Base-by-base conservation (phyloP, 148 eudicot genomes). In the Oxyria digyna region DNA sequence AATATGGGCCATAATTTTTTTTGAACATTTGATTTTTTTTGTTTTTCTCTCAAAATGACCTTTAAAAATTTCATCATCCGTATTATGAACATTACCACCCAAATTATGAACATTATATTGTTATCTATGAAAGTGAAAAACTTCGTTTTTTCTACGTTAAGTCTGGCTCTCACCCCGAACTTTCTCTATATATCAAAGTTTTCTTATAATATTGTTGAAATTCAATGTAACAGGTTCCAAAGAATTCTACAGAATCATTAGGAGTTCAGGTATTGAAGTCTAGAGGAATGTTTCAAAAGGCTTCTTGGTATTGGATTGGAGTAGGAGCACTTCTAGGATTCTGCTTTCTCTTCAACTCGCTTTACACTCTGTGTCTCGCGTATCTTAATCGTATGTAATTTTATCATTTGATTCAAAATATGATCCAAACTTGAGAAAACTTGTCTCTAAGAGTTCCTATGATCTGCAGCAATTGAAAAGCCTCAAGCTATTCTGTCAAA, bases 301-400 rank as follows among this genome's bases (percentile, higher is more conserved):
- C 77, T 48, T 71, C 74, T 64, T 80, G 81, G 82, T 84, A 80
- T 26, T 81, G 84, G 84, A 59, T 78, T n/a, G 84, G 87, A 69
- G 71, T 75, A 6, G 84, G 77, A 37, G 87, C 82, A 17, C 66
- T 75, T 38, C 13, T 78, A 35, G 87, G 79, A 67, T 83, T 70
- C 71, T 43, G 46, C 6, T 18, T 77, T 9, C 37, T 83, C 23
- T 84, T 78, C 81, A 84, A 84, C 66, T 17, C 70, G 38, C 67
- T 69, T 26, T 84, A 37, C 68, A 69, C 74, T 0, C 29, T 78
- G 29, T 75, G 79, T 49, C 78, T 83, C 1, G 73, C 72, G 5
- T 80, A 70, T 72, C 75, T 78, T 29, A 69, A 69, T n/a, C 42
- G 71, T 69, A 32, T 46, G 71, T 69, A 43, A 0, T 23, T 32